Conservation (phyloP, 257 asterid species). For the Petrea volubilis region DNA sequence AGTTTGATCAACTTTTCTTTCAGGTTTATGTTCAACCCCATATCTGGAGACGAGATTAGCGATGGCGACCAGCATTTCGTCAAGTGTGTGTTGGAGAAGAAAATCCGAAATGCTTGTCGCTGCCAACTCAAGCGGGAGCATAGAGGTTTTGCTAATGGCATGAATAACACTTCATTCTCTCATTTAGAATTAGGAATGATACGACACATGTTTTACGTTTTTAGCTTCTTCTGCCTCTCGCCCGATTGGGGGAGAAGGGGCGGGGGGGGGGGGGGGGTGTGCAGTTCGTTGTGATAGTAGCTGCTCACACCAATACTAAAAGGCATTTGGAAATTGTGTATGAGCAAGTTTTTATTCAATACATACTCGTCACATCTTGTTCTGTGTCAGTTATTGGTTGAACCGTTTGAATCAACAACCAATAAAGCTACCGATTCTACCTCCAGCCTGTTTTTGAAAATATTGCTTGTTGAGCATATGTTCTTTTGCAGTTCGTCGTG, state of each 20-base stretch:
- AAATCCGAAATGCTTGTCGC: slow-evolving; percentile 55
- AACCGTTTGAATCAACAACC: too few relatives aligned
- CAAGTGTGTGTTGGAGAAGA: slow-evolving; percentile 74
- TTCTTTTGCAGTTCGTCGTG: too few relatives aligned
- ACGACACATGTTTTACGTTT: too few relatives aligned
- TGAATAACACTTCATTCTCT: slow-evolving; percentile 5
- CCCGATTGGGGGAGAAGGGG: too few relatives aligned
- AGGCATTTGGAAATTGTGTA: background rate
- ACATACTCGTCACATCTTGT: background rate
- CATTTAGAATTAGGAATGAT: too few relatives aligned
- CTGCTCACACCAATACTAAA: background rate
- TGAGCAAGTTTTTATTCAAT: too few relatives aligned
- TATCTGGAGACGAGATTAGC: slow-evolving; percentile 35
- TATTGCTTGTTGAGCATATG: too few relatives aligned
- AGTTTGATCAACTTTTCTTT: background rate
- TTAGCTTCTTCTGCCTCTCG: too few relatives aligned
- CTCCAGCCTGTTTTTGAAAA: too few relatives aligned
- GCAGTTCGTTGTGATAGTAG: background rate
- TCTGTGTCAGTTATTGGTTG: background rate
- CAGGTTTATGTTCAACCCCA: slow-evolving; percentile 67
- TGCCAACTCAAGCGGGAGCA: slow-evolving; percentile 59
- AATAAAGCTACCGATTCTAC: too few relatives aligned
- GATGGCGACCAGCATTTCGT: slow-evolving; percentile 45
- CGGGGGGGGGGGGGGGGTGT: too few relatives aligned
- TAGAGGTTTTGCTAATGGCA: slow-evolving; percentile 44